Percentiles rank a stretch among this genome's conserved stretches.
These are phyloP conservation scores for Mycena crocata DNA, from an alignment of 768 basidiomycete species.

Conservation along the genomic window DNA sequence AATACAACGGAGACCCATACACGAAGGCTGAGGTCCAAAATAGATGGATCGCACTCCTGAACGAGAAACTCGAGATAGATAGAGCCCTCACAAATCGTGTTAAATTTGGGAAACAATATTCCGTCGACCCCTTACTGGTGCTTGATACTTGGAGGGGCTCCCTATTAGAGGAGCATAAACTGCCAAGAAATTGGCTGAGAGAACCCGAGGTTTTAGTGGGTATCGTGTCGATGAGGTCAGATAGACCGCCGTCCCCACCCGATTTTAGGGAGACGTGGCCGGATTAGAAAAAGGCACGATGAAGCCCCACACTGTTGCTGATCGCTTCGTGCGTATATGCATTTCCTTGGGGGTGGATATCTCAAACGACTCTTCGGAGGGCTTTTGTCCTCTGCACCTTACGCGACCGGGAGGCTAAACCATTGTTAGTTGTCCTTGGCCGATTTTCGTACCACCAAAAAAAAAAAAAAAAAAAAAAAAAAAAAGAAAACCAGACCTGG, in stretches of 20 bases:
- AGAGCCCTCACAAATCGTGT: neutral
- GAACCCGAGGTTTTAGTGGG: neutral
- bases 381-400: neutral
- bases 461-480: too few relatives aligned
- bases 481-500: too few relatives aligned
- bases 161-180: neutral
- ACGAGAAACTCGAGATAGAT: neutral
- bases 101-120: neutral
- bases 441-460: too few relatives aligned
- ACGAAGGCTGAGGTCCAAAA: neutral
- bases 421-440: neutral
- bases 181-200: neutral
- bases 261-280: neutral
- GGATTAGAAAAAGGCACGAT: neutral
- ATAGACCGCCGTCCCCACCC: neutral
- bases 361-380: neutral
- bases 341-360: neutral
- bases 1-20: neutral
- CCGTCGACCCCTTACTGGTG: neutral
- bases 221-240: neutral
- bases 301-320: neutral
- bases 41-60: neutral
- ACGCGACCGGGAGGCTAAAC: neutral
- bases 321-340: neutral
- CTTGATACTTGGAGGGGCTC: neutral